Conservation (phyloP, 2,329 filamentous ascomycete genomes). For the Parascedosporium putredinis region DNA sequence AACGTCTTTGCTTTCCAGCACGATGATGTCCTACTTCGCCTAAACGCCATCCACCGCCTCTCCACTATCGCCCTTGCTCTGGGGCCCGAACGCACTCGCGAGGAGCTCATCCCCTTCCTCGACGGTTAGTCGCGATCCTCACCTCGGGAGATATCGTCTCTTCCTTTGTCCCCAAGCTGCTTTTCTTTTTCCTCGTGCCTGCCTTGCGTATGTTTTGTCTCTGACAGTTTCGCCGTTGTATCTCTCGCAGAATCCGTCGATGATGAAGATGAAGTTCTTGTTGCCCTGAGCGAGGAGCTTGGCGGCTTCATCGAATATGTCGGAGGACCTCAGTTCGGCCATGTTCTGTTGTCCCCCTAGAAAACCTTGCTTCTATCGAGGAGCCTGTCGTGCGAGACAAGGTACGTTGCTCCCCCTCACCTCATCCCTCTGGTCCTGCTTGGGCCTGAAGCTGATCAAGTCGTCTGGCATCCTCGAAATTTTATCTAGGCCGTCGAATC, state of each 20-base stretch:
- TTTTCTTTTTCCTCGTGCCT: background rate
- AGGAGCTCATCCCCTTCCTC: constrained; percentile 97
- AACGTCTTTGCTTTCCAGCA: constrained; percentile 49
- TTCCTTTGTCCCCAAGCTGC: background rate
- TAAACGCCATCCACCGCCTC: constrained; percentile 96
- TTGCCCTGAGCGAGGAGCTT: constrained; percentile 92
- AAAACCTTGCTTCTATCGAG: constrained; percentile 97
- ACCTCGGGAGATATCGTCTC: constrained; percentile 10
- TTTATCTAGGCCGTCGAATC: constrained; percentile 82
- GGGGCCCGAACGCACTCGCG: constrained; percentile 89
- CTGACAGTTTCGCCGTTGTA: constrained; percentile 14
- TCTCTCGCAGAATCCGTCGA: constrained; percentile 76
- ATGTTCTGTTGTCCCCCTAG: constrained; percentile 93
- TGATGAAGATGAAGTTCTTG: constrained; percentile 96
- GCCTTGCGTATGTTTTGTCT: constrained; percentile 7
- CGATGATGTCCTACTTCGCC: constrained; percentile 92
- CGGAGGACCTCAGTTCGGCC: constrained; percentile 83
- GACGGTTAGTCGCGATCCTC: constrained; percentile 60
- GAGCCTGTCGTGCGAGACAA: constrained; percentile 97
- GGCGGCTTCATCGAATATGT: constrained; percentile 97
- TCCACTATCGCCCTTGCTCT: constrained; percentile 96
- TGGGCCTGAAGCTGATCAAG: background rate
- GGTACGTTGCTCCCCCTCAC: constrained; percentile 40
- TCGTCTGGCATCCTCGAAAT: background rate
- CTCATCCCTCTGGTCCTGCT: background rate